Base-by-base conservation (phyloP, 2,329 filamentous ascomycete species). In the Neopestalotiopsis rosae region DNA sequence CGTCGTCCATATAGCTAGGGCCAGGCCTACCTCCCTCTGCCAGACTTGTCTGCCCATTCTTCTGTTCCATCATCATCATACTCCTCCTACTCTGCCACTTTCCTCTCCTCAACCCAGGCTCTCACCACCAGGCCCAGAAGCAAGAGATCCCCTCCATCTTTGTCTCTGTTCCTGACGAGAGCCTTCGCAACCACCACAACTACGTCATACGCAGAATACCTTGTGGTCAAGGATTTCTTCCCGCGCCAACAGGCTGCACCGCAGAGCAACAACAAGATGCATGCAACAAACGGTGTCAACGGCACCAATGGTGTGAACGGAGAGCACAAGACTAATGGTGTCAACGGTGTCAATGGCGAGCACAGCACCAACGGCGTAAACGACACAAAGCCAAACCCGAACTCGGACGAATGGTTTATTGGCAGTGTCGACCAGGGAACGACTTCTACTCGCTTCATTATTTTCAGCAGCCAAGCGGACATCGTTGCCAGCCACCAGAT, bases 391-490 rank as follows among this genome's bases (percentile, higher is more conserved):
- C 30, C 61, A 14, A 70, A 83, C 57, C 40, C 28, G 38, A 24
- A 17, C 56, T 20, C 58, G 14, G 70, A 83, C 56, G 81, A 91
- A 68, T 88, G 88, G 82, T 97, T 93, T 76, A 91, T 97, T 70
- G 94, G 94, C 70, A 93, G 92, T 74, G 95, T 97, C 78, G 94
- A 97, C 78, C 94, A 97, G 77, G 94, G 94, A 69, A 97, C 94
- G 13, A 97, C 94, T 40, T 95, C 92, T 69, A 93, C 94, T 42
- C 89, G 94, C 49, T 97, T 97, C 81, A 88, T 97, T 74, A 95
- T 98, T 77, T 97, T 97, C 83, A 91, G 97, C 81, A 90, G 89
- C 72, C 83, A 88, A 57, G 94, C 94, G 67, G 90, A 92, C 69
- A 92, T 93, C 4, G 88, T 96, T 59, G 94, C 92, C 49, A 91